These are phyloP conservation scores for Monsonia emarginata DNA, from an alignment of 441 rosid species.

Conservation along the genomic window DNA sequence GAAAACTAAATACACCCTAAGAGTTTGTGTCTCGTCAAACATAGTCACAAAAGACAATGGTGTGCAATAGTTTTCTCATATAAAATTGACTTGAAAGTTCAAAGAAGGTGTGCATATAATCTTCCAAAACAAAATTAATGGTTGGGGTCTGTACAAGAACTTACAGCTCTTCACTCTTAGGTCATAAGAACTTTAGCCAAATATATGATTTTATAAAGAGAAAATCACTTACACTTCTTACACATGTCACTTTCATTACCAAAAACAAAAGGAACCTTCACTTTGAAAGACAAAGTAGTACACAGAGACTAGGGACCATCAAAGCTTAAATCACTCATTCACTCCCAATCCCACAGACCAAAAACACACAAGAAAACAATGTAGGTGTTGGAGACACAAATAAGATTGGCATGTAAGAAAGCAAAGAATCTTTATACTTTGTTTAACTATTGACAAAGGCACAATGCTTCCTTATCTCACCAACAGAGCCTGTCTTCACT, in stretches of 20 bases:
- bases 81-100: too few relatives aligned
- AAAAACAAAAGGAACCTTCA: not conserved
- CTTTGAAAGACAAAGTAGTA: not conserved
- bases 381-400: not conserved
- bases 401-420: not conserved
- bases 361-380: not conserved
- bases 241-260: not conserved
- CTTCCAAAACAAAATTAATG: too few relatives aligned
- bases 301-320: not conserved
- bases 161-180: too few relatives aligned
- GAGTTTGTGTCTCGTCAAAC: too few relatives aligned
- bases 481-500: slow-evolving; percentile 48
- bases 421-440: not conserved
- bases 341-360: not conserved
- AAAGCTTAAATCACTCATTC: not conserved
- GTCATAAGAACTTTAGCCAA: too few relatives aligned
- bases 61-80: too few relatives aligned
- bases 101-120: too few relatives aligned
- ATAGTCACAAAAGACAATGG: too few relatives aligned
- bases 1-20: too few relatives aligned
- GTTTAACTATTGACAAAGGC: slow-evolving; percentile 40
- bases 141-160: too few relatives aligned
- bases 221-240: too few relatives aligned
- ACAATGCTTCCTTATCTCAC: slow-evolving; percentile 62
- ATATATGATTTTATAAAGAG: too few relatives aligned